Base-by-base conservation (phyloP, 2,329 filamentous ascomycete genomes). In the Pestalotiopsis fici region DNA sequence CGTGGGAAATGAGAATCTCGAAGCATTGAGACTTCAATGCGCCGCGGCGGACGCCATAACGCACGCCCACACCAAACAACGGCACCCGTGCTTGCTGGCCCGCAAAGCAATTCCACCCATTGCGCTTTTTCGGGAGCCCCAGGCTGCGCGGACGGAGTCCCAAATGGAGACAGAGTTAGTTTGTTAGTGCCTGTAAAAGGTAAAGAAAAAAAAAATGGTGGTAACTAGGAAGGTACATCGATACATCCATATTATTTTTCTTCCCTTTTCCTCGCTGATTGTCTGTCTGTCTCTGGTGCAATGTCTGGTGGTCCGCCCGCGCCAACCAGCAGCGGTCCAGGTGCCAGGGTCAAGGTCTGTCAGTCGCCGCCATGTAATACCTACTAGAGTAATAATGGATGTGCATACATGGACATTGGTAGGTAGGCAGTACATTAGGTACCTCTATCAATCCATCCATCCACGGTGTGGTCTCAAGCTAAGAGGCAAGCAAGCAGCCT, bases 11-110 rank as follows among this genome's bases (percentile, higher is more conserved):
- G 73, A 73, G 68, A 68, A 70, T 73, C 72, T 71, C 72, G 71
- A 73, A 72, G 74, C 72, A 74, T 72, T 73, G 70, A 74, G 72
- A 71, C 71, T 74, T 75, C 72, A 75, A 75, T 75, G 75, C 73
- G 72, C 59, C 59, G 57, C 55, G 43, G 43, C 43, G 43, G 43
- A 21, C 55, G 57, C 72, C 72, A 74, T 74, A 75, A 73, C 73
- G 74, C 73, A 73, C 73, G 74, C 73, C 74, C 73, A 75, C 74
- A 73, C 71, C 69, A 72, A 35, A 35, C 71, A 71, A 72, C 71
- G 39, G 43, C 39, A 35, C 31, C 31, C 31, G 31, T 35, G 31
- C 31, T 35, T 35, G 69, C 69, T 72, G 71, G 72, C 71, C 71
- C 72, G 66, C 60, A 57, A 62, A 71, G 70, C 60, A 72, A 67